Conservation (phyloP, 192 early-diverging fungal species). For the Chytriomyces confervae region DNA sequence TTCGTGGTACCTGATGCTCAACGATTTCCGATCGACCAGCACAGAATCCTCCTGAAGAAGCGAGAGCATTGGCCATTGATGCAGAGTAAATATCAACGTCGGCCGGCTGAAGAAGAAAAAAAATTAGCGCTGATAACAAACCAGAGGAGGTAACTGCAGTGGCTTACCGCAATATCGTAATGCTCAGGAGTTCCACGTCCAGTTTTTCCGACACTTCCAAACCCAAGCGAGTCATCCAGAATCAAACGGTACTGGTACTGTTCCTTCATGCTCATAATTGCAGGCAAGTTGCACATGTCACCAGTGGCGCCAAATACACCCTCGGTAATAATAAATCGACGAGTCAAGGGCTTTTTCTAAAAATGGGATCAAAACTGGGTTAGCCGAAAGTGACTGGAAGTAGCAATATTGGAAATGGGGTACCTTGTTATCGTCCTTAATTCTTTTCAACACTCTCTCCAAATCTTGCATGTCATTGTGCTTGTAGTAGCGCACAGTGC, state of each 20-base stretch:
- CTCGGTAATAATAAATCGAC: slow-evolving; percentile 94
- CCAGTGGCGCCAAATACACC: slow-evolving; percentile 88
- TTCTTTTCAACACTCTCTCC: slow-evolving; percentile 80
- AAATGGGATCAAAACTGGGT: neutral
- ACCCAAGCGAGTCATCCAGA: slow-evolving; percentile 88
- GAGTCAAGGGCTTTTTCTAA: slow-evolving; percentile 77
- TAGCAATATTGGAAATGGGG: neutral
- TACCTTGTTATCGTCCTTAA: slow-evolving; percentile 72
- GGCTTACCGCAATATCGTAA: slow-evolving; percentile 67
- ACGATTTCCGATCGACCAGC: slow-evolving; percentile 83
- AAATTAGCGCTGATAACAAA: neutral
- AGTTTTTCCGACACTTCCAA: slow-evolving; percentile 84
- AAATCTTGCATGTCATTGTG: slow-evolving; percentile 98
- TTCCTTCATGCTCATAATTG: slow-evolving; percentile 86
- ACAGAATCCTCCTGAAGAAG: slow-evolving; percentile 91
- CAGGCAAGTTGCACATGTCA: slow-evolving; percentile 82
- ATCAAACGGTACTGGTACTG: slow-evolving; percentile 97
- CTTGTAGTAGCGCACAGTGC: slow-evolving; percentile 87
- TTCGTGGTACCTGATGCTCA: slow-evolving; percentile 64
- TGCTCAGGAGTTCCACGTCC: slow-evolving; percentile 91
- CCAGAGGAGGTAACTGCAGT: neutral
- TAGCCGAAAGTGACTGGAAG: neutral
- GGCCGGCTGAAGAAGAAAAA: slow-evolving; percentile 48
- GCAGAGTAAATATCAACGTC: slow-evolving; percentile 91
- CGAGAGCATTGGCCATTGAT: slow-evolving; percentile 78